Percentiles rank a stretch among this genome's conserved stretches.
Conservation (phyloP, 1,284 basidiomycete genomes). For the Malassezia japonica region DNA sequence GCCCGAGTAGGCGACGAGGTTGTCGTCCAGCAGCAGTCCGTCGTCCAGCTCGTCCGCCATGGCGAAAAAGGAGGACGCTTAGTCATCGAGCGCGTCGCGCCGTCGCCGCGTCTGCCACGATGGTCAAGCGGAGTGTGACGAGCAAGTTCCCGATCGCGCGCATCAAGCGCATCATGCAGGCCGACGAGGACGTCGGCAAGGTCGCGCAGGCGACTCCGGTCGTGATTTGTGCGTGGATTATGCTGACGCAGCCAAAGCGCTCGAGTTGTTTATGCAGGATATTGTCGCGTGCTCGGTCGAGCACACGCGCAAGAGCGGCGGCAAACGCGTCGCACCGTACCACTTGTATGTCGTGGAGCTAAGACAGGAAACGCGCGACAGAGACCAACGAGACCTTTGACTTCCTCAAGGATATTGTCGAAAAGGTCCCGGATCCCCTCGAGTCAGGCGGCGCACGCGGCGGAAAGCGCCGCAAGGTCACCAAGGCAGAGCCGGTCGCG, state of each 20-base stretch:
- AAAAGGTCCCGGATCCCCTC: conserved; percentile 75
- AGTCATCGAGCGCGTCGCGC: background rate
- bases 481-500: background rate
- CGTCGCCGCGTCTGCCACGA: conserved; percentile 8
- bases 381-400: conserved; percentile 81
- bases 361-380: conserved; percentile 76
- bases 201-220: conserved; percentile 94
- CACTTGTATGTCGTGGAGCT: conserved; percentile 64
- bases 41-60: conserved; percentile 39
- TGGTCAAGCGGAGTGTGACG: conserved; percentile 39
- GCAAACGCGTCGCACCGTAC: conserved; percentile 84
- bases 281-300: conserved; percentile 75
- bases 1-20: conserved; percentile 15
- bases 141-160: conserved; percentile 56
- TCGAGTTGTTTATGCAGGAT: conserved; percentile 83
- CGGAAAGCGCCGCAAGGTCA: conserved; percentile 27
- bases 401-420: conserved; percentile 91
- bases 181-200: conserved; percentile 98
- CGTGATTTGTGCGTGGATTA: conserved; percentile 74
- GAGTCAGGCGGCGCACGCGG: conserved; percentile 20
- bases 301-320: conserved; percentile 68
- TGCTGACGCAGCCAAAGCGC: conserved; percentile 67
- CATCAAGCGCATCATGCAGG: conserved; percentile 99
- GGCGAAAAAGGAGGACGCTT: background rate
- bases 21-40: conserved; percentile 30